A percentile compares a stretch with the other conserved stretches of the same genome.
Evolutionary conservation across 75 land plant species (phyloP).

Genomic region (Cupressus sempervirens): DNA sequence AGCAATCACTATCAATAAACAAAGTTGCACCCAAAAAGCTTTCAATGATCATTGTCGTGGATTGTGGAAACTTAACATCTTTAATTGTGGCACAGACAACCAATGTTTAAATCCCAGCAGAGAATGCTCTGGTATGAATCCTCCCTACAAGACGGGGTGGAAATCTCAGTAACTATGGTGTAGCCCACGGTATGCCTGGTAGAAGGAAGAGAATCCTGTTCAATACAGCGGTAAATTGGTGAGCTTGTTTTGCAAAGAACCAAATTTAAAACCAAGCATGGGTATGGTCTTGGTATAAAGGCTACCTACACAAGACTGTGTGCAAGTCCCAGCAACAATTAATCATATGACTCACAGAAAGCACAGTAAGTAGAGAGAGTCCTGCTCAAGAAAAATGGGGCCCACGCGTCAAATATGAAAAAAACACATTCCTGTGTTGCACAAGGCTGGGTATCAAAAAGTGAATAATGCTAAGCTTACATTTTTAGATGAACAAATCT

Average conservation of each 20-base stretch:
- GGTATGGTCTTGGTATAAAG: background rate
- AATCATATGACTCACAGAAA: background rate
- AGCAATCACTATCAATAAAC: background rate
- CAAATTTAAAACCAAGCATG: background rate
- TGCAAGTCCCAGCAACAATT: background rate
- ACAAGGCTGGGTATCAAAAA: background rate
- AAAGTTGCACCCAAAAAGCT: too few relatives aligned
- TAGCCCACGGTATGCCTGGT: background rate
- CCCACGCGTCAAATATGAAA: background rate
- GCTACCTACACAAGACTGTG: background rate
- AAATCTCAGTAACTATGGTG: background rate
- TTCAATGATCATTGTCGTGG: too few relatives aligned
- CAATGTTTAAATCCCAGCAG: background rate
- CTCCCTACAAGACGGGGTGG: background rate
- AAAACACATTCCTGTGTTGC: background rate
- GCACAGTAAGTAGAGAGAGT: background rate
- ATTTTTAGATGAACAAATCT: background rate
- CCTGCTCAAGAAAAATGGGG: background rate
- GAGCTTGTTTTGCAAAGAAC: background rate
- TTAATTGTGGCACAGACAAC: background rate
- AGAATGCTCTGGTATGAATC: background rate
- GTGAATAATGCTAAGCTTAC: background rate
- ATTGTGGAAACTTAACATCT: too few relatives aligned
- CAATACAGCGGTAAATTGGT: background rate
- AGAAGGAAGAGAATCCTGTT: background rate